phyloP scores from a whole-genome alignment of 108 stramenopile genomes.

The Cyclotella cryptica region DNA sequence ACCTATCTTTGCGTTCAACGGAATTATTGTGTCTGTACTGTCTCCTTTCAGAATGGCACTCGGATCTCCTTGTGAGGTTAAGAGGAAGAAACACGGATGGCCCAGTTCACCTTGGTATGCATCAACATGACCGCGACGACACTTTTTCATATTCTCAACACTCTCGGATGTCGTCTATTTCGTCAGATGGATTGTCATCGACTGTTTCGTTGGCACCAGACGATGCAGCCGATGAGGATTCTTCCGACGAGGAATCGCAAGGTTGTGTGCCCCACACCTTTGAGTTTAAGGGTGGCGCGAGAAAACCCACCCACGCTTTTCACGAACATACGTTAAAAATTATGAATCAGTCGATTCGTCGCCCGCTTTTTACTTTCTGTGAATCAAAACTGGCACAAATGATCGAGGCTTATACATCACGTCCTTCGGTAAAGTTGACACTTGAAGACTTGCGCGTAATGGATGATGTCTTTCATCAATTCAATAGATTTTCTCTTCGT shows the following conservation, averaged over 20 bases:
- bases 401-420: slow-evolving; percentile 26
- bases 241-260: slow-evolving; percentile 4
- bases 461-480: slow-evolving; percentile 41
- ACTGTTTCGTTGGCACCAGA: slow-evolving; percentile 14
- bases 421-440: slow-evolving; percentile 16
- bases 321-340: slow-evolving; percentile 9
- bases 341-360: slow-evolving; percentile 36
- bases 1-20: slow-evolving; percentile 28
- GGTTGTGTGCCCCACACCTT: slow-evolving; percentile 17
- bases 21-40: slow-evolving; percentile 34
- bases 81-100: neutral
- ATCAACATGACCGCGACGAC: slow-evolving; percentile 2
- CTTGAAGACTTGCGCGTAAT: slow-evolving; percentile 42
- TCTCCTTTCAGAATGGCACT: slow-evolving; percentile 36
- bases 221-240: slow-evolving; percentile 24
- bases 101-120: neutral
- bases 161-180: slow-evolving; percentile 36
- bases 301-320: neutral
- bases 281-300: slow-evolving; percentile 20
- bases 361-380: slow-evolving; percentile 37
- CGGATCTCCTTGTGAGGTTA: slow-evolving; percentile 13
- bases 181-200: slow-evolving; percentile 36
- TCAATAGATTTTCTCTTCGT: slow-evolving; percentile 20
- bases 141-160: neutral
- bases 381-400: slow-evolving; percentile 34